A percentile compares a stretch with the other conserved stretches of the same genome.
phyloP scores from a whole-genome alignment of 1,284 basidiomycete genomes.

The Tylopilus orsonianus region DNA sequence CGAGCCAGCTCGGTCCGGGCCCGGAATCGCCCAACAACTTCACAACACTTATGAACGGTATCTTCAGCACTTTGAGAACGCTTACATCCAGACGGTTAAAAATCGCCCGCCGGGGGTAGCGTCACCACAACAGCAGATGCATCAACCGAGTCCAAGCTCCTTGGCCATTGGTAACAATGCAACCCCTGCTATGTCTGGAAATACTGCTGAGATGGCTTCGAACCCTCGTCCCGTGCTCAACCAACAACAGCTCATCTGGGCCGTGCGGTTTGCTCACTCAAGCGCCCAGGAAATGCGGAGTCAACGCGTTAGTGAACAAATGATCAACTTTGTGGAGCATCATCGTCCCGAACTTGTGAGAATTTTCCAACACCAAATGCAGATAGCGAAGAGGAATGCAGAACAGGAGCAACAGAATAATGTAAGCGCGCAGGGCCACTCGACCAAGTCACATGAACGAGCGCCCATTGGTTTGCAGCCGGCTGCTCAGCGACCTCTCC shows the following conservation, averaged over 20 bases:
- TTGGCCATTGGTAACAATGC: conserved; percentile 16
- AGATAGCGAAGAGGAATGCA: conserved; percentile 27
- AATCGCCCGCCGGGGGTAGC: conserved; percentile 14
- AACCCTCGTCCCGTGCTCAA: conserved; percentile 19
- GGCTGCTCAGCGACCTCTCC: conserved; percentile 21
- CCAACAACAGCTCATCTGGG: conserved; percentile 27
- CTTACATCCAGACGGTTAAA: conserved; percentile 42
- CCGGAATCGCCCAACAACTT: conserved; percentile 57
- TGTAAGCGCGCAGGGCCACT: conserved; percentile 16
- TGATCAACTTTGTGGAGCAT: conserved; percentile 58
- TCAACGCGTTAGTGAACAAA: conserved; percentile 46
- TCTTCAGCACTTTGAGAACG: conserved; percentile 55
- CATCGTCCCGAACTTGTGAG: conserved; percentile 42
- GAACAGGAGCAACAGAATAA: conserved; percentile 29
- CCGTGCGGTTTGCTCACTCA: conserved; percentile 40
- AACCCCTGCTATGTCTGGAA: conserved; percentile 16
- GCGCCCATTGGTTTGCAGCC: conserved; percentile 17
- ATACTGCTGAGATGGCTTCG: conserved; percentile 22
- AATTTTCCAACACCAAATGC: conserved; percentile 26
- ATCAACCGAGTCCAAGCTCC: conserved; percentile 16
- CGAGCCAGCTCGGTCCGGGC: conserved; percentile 58
- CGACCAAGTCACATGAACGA: conserved; percentile 27
- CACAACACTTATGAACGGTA: conserved; percentile 60
- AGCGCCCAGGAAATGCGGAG: conserved; percentile 52
- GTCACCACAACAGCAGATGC: conserved; percentile 17